Base-by-base conservation (phyloP, 306 rosid genomes). In the Fagus crenata region DNA sequence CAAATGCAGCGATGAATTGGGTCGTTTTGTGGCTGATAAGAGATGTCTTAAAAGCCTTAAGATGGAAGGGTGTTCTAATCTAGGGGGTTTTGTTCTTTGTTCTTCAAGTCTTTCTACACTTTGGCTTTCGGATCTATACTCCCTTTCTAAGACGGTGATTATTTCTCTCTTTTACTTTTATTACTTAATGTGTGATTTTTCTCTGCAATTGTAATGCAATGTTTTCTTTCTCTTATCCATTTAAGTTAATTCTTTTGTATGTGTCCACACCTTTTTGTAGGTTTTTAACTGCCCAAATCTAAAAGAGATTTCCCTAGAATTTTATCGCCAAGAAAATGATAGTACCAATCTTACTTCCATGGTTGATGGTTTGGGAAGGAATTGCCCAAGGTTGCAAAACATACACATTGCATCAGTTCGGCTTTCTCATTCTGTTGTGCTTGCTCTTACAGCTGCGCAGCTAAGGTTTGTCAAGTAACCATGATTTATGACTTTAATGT, bases 51-150 rank as follows among this genome's bases (percentile, higher is more conserved):
- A 86, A 85, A 86, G 85, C 86, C 88, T 96, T 54, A 91, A 91
- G 90, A 86, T 96, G 90, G 97, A 96, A 84, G 98, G 97, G 18
- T 92, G 99, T 84, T 92, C 92, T 76, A 89, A 78, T 81, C 72
- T 96, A 11, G 89, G 98, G 22, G 86, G 96, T 74, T 86, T 92
- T 83, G 82, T 87, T 75, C 90, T 96, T 59, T 84, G 81, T 82
- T 96, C 99, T 6, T 78, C 93, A 6, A 88, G 97, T 83, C 92
- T 96, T 51, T 79, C 87, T 82, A 96, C 97, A 37, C 86, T 96
- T 65, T 96, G 99, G 99, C 94, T 96, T 59, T 91, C 99, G 5
- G 92, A 90, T 80, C 87, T 96, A 71, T 79, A 79, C 76, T 91
- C 91, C 68, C 90, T 88, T 18, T 92, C 98, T 77, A 96, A 89